Conservation (phyloP, 768 basidiomycete species). For the Plicaturopsis crispa region DNA sequence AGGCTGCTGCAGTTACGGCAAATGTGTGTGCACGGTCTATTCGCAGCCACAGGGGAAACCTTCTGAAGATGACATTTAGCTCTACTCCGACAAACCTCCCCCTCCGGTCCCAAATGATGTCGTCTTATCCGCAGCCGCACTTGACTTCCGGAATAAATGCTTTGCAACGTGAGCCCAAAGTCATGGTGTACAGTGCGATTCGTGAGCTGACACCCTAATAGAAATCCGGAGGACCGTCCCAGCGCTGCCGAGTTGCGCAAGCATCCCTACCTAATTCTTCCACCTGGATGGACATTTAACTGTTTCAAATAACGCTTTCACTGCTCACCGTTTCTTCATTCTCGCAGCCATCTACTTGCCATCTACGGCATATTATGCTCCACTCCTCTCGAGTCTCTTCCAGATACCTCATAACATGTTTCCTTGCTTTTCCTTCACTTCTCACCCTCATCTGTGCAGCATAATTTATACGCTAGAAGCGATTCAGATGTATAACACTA, state of each 20-base stretch:
- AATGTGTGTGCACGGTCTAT: too few species aligned
- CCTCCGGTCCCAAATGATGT: constrained; percentile 90
- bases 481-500: too few species aligned
- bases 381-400: too few species aligned
- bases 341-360: too few species aligned
- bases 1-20: constrained; percentile 88
- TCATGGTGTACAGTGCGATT: constrained; percentile 6
- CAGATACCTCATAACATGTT: too few species aligned
- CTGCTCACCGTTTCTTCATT: too few species aligned
- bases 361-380: too few species aligned
- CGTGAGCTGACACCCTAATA: too few species aligned
- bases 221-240: constrained; percentile 81
- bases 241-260: constrained; percentile 69
- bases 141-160: constrained; percentile 84
- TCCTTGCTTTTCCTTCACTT: too few species aligned
- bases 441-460: too few species aligned
- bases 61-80: constrained; percentile 43
- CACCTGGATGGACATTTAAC: constrained; percentile 69
- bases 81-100: constrained; percentile 76
- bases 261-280: constrained; percentile 72
- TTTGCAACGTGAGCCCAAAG: constrained; percentile 68
- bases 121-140: constrained; percentile 61
- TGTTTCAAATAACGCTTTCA: constrained; percentile 54
- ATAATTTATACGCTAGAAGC: too few species aligned
- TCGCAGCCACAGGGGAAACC: too few species aligned